Evolutionary conservation across 305 asterid species (phyloP), one percentile per base, ranked within the genome.

Genomic region (Monarda citriodora): DNA sequence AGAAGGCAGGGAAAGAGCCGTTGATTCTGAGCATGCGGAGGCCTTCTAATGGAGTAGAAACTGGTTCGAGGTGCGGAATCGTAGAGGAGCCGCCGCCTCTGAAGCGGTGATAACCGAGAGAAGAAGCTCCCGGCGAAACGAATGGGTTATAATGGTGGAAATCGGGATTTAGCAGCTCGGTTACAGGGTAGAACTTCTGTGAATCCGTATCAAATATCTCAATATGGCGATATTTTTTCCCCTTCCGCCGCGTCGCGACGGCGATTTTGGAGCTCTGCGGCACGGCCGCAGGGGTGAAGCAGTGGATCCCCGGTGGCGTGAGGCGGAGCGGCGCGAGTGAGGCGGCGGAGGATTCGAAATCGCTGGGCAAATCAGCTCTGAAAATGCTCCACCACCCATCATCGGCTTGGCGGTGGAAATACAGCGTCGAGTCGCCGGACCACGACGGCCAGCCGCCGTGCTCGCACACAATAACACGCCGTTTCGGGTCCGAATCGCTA

Each of bases 361-460:
- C 38, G 0, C 21, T 56, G 0, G 74, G 77, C 26, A 88, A 69
- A 37, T 86, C 85, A 14, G 74, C 70, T 71, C 77, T 53, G 79
- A 62, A 89, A 59, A 92, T 77, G 77, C 96, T 82, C 98, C 97
- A 92, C 97, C 98, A 92, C 2, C 97, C 98, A 61, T 92, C 96
- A 20, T 89, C 91, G 1, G 86, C 76, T 61, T 77, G 85, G 12
- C 88, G 81, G 42, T 89, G 98, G 73, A 87, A 92, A 50, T 84
- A 89, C 26, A 89, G 26, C 4, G 79, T 68, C 0, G 82, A 72
- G 47, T 92, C 96, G 12, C 83, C 91, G 6, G 67, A 79, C 87
- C 92, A 89, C 52, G 52, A 12, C 78, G 97, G 94, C 97, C 97
- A 89, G 12, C 97, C 96, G n/a, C 96, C 96, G 60, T 82, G 89